Evolutionary conservation across 2,329 filamentous ascomycete species (phyloP), one percentile per base, ranked within the genome.

Genomic region (Colletotrichum tropicale): DNA sequence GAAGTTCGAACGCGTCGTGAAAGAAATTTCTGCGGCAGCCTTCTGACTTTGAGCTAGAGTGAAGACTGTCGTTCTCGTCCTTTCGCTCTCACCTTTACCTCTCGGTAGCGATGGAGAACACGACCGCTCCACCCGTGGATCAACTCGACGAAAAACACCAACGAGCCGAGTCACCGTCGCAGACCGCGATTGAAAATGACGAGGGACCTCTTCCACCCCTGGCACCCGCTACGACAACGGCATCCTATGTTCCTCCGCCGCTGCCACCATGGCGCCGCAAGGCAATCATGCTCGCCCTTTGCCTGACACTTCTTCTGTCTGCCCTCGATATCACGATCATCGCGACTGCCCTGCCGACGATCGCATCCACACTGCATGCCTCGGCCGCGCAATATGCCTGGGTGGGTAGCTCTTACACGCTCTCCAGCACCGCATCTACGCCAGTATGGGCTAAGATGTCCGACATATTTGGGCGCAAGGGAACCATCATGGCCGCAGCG

Each of bases 401-500:
- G 81, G 78, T 83, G 5, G 78, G 79, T 6, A 81, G 78, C 13
- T 77, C 78, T 0, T 81, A 81, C 9, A 80, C 80, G 1, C 58
- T 82, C 2, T 72, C 81, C 1, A 81, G 91, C 79, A 92, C 93
- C 0, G 92, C 93, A 0, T 88, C 88, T 1, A 91, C 90, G 0
- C 93, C 94, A 0, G 89, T 94, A 26, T 96, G 94, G 94, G 93
- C 92, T 2, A 86, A 86, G 70, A 77, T 86, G 56, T 83, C 82
- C 4, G 85, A 87, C 76, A 85, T 87, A 16, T 85, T 83, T 80
- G 86, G 85, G 4, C 82, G 86, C 12, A 87, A 87, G 70, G 81
- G 83, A 1, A 80, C 85, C 16, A 74, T 86, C 9, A 79, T 87
- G n/a, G 72, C 80, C 4, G 82, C 84, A 4, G 78, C 81, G 2